Percentiles rank a stretch among this genome's conserved stretches.
These are phyloP conservation scores for Speleostelium caveatum DNA, from an alignment of 78 protist species.

Conservation along the genomic window DNA sequence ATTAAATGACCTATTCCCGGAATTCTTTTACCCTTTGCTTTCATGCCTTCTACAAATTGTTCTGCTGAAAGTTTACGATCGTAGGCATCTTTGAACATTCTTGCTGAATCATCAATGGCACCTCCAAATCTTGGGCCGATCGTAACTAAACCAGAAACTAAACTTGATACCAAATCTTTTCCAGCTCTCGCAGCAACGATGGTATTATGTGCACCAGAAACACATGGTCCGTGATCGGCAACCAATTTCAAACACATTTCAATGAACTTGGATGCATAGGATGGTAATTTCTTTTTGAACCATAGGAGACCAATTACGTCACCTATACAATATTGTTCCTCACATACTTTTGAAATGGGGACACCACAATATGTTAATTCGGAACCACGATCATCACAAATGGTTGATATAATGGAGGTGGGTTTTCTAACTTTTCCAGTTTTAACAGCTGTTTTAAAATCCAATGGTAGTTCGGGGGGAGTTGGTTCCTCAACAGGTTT, in stretches of 20 bases:
- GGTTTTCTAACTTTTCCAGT: slow-evolving; percentile 94
- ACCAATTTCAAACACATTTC: slow-evolving; percentile 92
- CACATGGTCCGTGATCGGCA: slow-evolving; percentile 98
- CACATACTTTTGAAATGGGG: slow-evolving; percentile 85
- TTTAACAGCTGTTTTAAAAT: slow-evolving; percentile 91
- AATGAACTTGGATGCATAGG: slow-evolving; percentile 90
- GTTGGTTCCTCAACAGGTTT: slow-evolving; percentile 86
- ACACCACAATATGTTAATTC: slow-evolving; percentile 93
- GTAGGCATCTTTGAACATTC: slow-evolving; percentile 81
- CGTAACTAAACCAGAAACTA: slow-evolving; percentile 94
- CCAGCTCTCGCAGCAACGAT: slow-evolving; percentile 96
- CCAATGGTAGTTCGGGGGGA: slow-evolving; percentile 89
- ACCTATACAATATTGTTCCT: slow-evolving; percentile 90
- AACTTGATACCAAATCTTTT: slow-evolving; percentile 94
- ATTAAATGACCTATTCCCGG: slow-evolving; percentile 97
- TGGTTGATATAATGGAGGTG: slow-evolving; percentile 90
- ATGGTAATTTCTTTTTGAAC: slow-evolving; percentile 93
- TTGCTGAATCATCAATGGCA: slow-evolving; percentile 94
- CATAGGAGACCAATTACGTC: slow-evolving; percentile 92
- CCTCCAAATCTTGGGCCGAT: slow-evolving; percentile 98
- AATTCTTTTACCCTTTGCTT: slow-evolving; percentile 85
- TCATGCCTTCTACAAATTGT: slow-evolving; percentile 92
- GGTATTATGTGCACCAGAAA: slow-evolving; percentile 97
- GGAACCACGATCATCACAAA: slow-evolving; percentile 97
- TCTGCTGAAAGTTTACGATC: slow-evolving; percentile 87